phyloP scores from a whole-genome alignment of 1,139 yeast species.

The Saccharomyces pastorianus region DNA sequence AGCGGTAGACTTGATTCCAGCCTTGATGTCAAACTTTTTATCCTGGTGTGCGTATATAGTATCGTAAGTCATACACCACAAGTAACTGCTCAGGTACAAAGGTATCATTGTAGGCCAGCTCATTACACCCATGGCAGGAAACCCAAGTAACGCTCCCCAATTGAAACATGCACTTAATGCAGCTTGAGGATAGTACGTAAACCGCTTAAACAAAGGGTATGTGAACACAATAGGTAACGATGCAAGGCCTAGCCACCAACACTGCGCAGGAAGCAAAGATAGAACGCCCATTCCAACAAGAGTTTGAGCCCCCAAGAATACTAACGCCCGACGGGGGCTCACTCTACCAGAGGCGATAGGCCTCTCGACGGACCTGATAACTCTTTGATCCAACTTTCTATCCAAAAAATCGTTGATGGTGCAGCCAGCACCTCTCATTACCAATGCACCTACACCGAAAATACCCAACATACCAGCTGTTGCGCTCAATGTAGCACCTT shows the following conservation, averaged over 20 bases:
- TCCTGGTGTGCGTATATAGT: constrained; percentile 98
- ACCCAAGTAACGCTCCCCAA: constrained; percentile 93
- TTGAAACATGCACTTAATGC: constrained; percentile 76
- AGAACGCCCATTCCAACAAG: constrained; percentile 69
- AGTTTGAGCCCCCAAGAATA: constrained; percentile 64
- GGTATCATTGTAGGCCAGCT: constrained; percentile 68
- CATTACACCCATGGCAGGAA: constrained; percentile 91
- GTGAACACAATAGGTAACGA: constrained; percentile 75
- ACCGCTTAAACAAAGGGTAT: constrained; percentile 87
- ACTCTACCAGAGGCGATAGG: constrained; percentile 90
- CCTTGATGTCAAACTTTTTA: constrained; percentile 73
- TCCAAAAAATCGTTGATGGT: constrained; percentile 88
- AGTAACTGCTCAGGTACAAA: constrained; percentile 64
- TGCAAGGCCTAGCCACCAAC: constrained; percentile 75
- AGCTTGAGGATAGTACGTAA: constrained; percentile 91
- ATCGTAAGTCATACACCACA: constrained; percentile 95
- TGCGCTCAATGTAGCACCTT: constrained; percentile 58
- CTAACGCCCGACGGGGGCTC: constrained; percentile 59
- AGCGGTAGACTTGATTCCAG: constrained; percentile 93
- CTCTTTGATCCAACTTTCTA: constrained; percentile 72
- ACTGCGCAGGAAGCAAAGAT: constrained; percentile 64
- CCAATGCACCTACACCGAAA: constrained; percentile 74
- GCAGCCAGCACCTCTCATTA: constrained; percentile 98
- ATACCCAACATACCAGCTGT: constrained; percentile 52
- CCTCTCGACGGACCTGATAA: constrained; percentile 77